phyloP scores from a whole-genome alignment of 2,329 filamentous ascomycete species.

The Ramularia collo-cygni region DNA sequence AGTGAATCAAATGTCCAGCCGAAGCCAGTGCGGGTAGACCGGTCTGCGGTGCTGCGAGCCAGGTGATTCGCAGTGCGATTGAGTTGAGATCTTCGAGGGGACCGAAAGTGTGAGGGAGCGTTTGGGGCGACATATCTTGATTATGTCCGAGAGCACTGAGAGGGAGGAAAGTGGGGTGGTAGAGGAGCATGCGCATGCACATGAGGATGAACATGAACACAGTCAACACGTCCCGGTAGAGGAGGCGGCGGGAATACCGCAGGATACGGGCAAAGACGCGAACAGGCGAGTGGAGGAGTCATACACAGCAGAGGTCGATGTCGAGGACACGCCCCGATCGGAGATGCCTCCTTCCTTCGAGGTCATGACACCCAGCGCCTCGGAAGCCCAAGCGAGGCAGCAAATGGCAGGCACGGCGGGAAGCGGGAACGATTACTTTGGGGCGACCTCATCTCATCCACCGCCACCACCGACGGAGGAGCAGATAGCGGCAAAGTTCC shows the following conservation, averaged over 20 bases:
- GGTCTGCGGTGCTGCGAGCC: conserved; percentile 2
- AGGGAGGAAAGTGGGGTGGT: conserved; percentile 5
- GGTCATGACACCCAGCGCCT: conserved; percentile 16
- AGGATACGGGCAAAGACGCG: conserved; percentile 5
- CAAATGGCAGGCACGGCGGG: conserved; percentile 1
- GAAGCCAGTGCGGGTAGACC: conserved; percentile 26
- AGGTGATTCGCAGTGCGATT: conserved; percentile 7
- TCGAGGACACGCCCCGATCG: conserved; percentile 36
- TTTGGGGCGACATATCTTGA: neutral
- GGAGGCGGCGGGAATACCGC: too few relatives aligned
- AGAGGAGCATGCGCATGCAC: neutral
- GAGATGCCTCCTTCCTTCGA: conserved; percentile 31
- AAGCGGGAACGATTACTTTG: conserved; percentile 9
- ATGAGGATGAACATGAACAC: too few relatives aligned
- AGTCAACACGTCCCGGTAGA: too few relatives aligned
- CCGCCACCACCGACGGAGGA: conserved; percentile 2
- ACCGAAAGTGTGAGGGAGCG: neutral
- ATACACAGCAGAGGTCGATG: conserved; percentile 27
- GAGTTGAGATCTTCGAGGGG: too few relatives aligned
- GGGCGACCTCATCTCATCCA: conserved; percentile 4
- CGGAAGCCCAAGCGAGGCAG: conserved; percentile 8
- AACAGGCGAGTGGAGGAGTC: neutral
- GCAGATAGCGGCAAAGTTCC: conserved; percentile 2
- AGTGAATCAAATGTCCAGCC: conserved; percentile 25
- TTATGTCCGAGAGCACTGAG: conserved; percentile 20